Percentiles rank a stretch among this genome's conserved stretches.
These are phyloP conservation scores for Ceratocystis destructans DNA, from an alignment of 2,329 filamentous ascomycete species.

Conservation along the genomic window DNA sequence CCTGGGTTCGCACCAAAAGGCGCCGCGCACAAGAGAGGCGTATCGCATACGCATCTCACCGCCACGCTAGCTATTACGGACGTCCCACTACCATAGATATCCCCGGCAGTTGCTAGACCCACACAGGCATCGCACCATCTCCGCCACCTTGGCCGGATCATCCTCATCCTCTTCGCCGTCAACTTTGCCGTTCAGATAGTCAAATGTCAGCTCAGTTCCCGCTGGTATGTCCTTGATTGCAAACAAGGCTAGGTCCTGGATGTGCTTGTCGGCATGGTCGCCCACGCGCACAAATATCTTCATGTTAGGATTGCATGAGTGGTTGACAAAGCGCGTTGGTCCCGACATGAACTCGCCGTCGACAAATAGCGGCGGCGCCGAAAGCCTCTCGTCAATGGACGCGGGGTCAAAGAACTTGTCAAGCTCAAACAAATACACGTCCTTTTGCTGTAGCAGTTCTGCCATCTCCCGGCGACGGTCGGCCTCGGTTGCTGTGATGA, in stretches of 20 bases:
- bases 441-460: constrained; percentile 47
- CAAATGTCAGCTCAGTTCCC: constrained; percentile 62
- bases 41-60: not conserved
- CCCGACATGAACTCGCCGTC: constrained; percentile 67
- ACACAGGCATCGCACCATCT: constrained; percentile 49
- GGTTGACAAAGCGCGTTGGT: constrained; percentile 70
- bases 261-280: constrained; percentile 57
- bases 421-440: constrained; percentile 65
- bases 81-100: constrained; percentile 45
- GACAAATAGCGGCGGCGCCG: constrained; percentile 43
- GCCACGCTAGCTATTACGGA: not conserved
- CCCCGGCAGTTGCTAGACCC: constrained; percentile 52
- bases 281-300: constrained; percentile 67
- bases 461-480: constrained; percentile 46
- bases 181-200: constrained; percentile 57
- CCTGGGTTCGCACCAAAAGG: not conserved
- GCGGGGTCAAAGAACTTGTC: constrained; percentile 59
- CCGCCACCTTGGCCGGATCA: constrained; percentile 29
- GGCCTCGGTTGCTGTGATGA: constrained; percentile 52
- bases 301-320: constrained; percentile 67
- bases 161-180: constrained; percentile 34
- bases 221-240: constrained; percentile 51
- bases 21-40: not conserved
- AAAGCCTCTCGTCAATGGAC: constrained; percentile 42
- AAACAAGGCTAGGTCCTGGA: constrained; percentile 68